Evolutionary conservation across 1,139 yeast genomes (phyloP).

Genomic region (Zygosaccharomyces pseudobailii): DNA sequence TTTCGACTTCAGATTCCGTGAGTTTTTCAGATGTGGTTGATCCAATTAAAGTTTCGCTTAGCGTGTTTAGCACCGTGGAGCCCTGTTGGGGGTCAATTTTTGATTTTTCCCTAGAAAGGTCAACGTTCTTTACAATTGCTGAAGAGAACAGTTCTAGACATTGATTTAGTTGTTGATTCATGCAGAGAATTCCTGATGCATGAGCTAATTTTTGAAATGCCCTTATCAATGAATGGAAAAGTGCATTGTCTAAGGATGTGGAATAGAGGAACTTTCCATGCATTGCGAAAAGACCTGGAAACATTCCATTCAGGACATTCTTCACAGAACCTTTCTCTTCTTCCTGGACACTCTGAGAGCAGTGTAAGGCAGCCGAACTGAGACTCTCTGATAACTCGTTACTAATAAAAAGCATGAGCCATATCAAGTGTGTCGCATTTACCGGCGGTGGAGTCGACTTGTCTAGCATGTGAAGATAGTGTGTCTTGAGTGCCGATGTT

Average conservation of each 20-base stretch:
- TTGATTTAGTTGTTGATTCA: conserved; percentile 53
- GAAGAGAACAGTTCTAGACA: conserved; percentile 55
- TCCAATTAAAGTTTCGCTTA: conserved; percentile 62
- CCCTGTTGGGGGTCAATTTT: conserved; percentile 19
- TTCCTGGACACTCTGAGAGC: conserved; percentile 25
- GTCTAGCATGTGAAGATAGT: conserved; percentile 71
- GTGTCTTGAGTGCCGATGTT: conserved; percentile 44
- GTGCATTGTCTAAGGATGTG: conserved; percentile 56
- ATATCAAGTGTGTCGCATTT: conserved; percentile 60
- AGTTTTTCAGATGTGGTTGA: conserved; percentile 33
- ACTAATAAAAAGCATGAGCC: conserved; percentile 52
- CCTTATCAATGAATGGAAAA: conserved; percentile 60
- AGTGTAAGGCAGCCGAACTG: conserved; percentile 47
- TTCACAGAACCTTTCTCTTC: conserved; percentile 38
- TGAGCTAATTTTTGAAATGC: conserved; percentile 78
- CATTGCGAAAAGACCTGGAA: conserved; percentile 44
- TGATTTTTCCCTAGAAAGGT: conserved; percentile 16
- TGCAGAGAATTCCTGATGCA: conserved; percentile 69
- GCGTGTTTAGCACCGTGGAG: conserved; percentile 31
- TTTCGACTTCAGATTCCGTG: conserved; percentile 4
- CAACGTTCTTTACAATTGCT: conserved; percentile 45
- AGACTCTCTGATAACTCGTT: conserved; percentile 63
- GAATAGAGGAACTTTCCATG: conserved; percentile 56
- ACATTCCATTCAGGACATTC: conserved; percentile 30
- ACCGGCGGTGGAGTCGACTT: conserved; percentile 63